Evolutionary conservation across 768 basidiomycete species (phyloP), one percentile per base, ranked within the genome.

Genomic region (Nidularia pulvinata): DNA sequence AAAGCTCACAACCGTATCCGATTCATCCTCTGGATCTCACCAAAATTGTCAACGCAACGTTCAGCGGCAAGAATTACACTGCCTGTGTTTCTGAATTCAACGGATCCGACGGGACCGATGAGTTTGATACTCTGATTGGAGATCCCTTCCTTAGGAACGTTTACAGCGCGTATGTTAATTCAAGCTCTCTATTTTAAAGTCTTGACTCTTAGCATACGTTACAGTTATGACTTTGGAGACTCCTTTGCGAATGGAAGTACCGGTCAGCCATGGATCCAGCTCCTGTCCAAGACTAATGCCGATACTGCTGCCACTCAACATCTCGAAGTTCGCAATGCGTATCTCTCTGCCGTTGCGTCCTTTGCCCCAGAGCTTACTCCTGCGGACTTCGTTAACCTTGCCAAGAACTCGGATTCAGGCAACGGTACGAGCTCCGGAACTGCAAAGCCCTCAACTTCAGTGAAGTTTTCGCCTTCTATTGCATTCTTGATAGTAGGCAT

Each of bases 101-200:
- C 1, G 59, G 63, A 2, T 63, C 64, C 2, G 68, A 74, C 7
- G 60, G 58, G 6, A 55, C 42, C 2, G 53, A 52, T 25, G 76
- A 66, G 10, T 64, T 72, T 32, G 78, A 79, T 25, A 67, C 68
- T n/a, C 47, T 74, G 1, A 67, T 78, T 39, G 78, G 78, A 1
- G 75, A 75, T 54, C 65, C 72, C 4, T 78, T 77, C 61, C 68
- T 79, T 59, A 73, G 78, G 34, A 79, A 79, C 50, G 72, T 76
- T 25, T 78, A 79, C 51, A 64, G 72, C 0, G 70, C 76, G 76
- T 78, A 62, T 4, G 75, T 54, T 42, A 42, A 11, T 11, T 42
- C 13, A 42, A 42, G 16, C 16, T 3, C 35, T 46, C 6, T 25
- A n/a, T n/a, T n/a, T 33, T 33, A 4, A 16, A 16, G n/a, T 36